Conservation (phyloP, 176 grass and related monocot species). For the Poa pratensis region DNA sequence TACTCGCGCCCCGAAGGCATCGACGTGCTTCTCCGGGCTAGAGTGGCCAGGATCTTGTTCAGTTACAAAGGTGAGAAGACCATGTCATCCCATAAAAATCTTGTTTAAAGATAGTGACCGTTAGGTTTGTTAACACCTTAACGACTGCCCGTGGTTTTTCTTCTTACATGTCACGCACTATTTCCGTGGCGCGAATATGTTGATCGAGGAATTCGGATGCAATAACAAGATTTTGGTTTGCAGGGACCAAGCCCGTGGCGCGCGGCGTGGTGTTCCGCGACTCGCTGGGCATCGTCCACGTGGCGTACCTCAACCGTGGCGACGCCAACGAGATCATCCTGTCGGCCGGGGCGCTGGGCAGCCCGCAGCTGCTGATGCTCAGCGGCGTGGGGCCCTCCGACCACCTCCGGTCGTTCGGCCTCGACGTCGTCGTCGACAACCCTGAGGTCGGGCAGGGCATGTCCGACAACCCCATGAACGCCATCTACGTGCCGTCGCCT, state of each 20-base stretch:
- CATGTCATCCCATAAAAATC: background rate
- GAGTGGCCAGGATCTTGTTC: conserved; percentile 58
- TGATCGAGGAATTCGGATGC: background rate
- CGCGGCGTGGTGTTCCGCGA: conserved; percentile 71
- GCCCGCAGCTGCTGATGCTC: conserved; percentile 87
- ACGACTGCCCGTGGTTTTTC: too few relatives aligned
- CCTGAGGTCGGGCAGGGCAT: conserved; percentile 74
- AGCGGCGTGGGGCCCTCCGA: conserved; percentile 75
- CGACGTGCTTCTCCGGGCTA: conserved; percentile 50
- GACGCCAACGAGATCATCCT: conserved; percentile 68
- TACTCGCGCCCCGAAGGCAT: conserved; percentile 46
- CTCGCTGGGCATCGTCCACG: conserved; percentile 44
- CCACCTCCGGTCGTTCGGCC: conserved; percentile 62
- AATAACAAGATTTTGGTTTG: background rate
- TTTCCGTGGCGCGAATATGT: background rate
- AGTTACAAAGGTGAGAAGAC: conserved; percentile 32
- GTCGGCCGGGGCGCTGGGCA: conserved; percentile 77
- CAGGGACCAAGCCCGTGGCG: conserved; percentile 58
- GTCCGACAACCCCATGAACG: conserved; percentile 89
- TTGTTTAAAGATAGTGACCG: conserved; percentile 14
- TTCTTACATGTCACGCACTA: background rate
- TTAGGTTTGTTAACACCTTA: conserved; percentile 1
- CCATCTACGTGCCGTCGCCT: conserved; percentile 74
- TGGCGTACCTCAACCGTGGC: conserved; percentile 57
- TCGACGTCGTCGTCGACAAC: conserved; percentile 60